Conservation (phyloP, 2,329 filamentous ascomycete species). For the Cyclaneusma minus region DNA sequence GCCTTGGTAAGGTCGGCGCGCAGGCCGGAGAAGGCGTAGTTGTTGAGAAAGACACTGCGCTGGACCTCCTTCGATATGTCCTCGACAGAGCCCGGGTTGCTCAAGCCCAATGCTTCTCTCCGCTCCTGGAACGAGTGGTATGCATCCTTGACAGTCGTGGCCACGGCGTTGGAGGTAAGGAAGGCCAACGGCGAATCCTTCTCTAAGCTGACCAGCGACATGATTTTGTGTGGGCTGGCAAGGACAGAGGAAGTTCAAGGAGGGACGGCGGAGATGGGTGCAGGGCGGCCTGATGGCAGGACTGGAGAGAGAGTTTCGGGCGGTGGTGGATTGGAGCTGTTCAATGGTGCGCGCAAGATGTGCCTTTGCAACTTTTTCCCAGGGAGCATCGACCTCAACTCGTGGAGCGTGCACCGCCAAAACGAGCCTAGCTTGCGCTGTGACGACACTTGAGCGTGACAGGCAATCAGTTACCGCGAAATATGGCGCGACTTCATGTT, state of each 20-base stretch:
- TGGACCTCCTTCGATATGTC: constrained; percentile 81
- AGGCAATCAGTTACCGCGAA: too few species aligned
- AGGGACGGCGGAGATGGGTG: too few species aligned
- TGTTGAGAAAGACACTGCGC: constrained; percentile 90
- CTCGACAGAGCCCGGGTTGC: constrained; percentile 88
- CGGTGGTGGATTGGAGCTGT: constrained; percentile 2
- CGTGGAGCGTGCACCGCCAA: too few species aligned
- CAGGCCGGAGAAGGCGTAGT: constrained; percentile 92
- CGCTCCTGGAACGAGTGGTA: constrained; percentile 71
- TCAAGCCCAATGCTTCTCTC: constrained; percentile 73
- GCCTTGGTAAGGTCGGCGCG: constrained; percentile 94
- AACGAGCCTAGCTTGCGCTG: too few species aligned
- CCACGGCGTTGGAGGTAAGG: constrained; percentile 59
- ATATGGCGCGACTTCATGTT: too few species aligned
- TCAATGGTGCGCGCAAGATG: constrained; percentile 2
- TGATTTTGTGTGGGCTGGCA: too few species aligned
- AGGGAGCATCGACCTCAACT: too few species aligned
- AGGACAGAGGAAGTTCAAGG: too few species aligned
- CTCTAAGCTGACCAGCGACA: constrained; percentile 16
- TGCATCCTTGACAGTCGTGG: constrained; percentile 55
- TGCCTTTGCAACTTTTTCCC: constrained; percentile 3
- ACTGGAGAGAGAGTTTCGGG: constrained; percentile 2
- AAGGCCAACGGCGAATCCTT: constrained; percentile 42
- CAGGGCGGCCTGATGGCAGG: constrained; percentile 1
- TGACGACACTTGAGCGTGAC: too few species aligned